Evolutionary conservation across 2,329 filamentous ascomycete genomes (phyloP).

Genomic region (Kalaharituber pfeilii): DNA sequence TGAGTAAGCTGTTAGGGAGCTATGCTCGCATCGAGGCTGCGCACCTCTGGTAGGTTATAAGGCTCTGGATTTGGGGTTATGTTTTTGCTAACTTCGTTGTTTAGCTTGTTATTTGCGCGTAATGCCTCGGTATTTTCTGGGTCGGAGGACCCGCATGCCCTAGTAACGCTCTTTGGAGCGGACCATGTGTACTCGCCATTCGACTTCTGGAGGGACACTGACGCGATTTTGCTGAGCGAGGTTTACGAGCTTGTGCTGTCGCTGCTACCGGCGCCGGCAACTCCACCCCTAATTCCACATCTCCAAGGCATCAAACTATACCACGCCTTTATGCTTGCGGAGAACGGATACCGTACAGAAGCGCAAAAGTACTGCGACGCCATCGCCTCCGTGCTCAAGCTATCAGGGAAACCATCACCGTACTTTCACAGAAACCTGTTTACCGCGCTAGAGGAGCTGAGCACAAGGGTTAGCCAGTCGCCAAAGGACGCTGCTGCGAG

Average conservation of each 20-base stretch:
- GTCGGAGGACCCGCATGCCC: conserved; percentile 58
- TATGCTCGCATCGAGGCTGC: conserved; percentile 85
- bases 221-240: conserved; percentile 85
- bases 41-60: conserved; percentile 48
- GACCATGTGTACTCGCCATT: conserved; percentile 57
- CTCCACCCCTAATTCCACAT: conserved; percentile 45
- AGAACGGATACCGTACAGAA: conserved; percentile 64
- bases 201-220: conserved; percentile 60
- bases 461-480: conserved; percentile 64
- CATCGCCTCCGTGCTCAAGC: conserved; percentile 56
- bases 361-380: conserved; percentile 83
- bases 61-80: not conserved
- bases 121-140: conserved; percentile 57
- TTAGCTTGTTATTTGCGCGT: conserved; percentile 63
- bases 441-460: conserved; percentile 62
- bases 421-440: conserved; percentile 71
- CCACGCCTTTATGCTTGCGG: conserved; percentile 67
- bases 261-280: conserved; percentile 39
- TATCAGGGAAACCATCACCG: conserved; percentile 65
- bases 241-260: conserved; percentile 82
- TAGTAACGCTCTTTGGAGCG: conserved; percentile 69
- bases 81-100: conserved; percentile 1
- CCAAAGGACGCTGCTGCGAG: conserved; percentile 55
- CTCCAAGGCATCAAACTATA: conserved; percentile 81
- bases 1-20: conserved; percentile 64